Conservation (phyloP, 257 asterid genomes). For the Coffea canephora region DNA sequence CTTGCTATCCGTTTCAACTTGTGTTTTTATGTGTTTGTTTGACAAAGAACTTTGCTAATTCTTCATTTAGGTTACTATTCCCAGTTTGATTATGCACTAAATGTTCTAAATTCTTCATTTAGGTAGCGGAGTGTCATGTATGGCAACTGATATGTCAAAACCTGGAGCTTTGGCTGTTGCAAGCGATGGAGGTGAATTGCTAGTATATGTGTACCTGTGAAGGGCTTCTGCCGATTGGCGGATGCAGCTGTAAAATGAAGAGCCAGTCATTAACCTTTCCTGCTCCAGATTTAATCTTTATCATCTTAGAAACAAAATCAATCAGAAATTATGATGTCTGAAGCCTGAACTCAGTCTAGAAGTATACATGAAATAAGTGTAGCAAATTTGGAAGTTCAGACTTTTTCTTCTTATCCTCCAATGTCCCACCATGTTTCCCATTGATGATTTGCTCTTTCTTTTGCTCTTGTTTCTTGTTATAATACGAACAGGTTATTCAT, state of each 20-base stretch:
- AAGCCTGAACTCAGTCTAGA: neutral
- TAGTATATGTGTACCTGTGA: constrained; percentile 54
- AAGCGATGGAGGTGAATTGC: constrained; percentile 55
- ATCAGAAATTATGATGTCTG: neutral
- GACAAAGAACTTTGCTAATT: neutral
- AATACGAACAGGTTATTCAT: neutral
- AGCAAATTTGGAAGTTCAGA: neutral
- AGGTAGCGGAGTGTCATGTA: constrained; percentile 61
- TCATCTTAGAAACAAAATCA: neutral
- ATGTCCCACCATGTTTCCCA: neutral
- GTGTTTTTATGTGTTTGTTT: neutral
- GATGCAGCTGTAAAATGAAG: neutral
- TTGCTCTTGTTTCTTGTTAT: too few relatives aligned
- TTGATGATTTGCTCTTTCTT: neutral
- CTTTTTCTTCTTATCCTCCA: neutral
- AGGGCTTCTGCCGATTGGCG: constrained; percentile 3
- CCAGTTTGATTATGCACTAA: neutral
- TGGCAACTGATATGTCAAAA: constrained; percentile 50
- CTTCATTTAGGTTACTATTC: neutral
- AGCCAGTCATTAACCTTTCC: neutral
- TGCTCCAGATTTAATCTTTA: neutral
- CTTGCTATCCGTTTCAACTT: neutral
- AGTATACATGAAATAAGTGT: neutral
- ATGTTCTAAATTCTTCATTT: constrained; percentile 13
- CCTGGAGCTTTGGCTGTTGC: constrained; percentile 74